These are phyloP conservation scores for Peronosclerospora sorghi DNA, from an alignment of 352 stramenopile genomes.

Conservation along the genomic window DNA sequence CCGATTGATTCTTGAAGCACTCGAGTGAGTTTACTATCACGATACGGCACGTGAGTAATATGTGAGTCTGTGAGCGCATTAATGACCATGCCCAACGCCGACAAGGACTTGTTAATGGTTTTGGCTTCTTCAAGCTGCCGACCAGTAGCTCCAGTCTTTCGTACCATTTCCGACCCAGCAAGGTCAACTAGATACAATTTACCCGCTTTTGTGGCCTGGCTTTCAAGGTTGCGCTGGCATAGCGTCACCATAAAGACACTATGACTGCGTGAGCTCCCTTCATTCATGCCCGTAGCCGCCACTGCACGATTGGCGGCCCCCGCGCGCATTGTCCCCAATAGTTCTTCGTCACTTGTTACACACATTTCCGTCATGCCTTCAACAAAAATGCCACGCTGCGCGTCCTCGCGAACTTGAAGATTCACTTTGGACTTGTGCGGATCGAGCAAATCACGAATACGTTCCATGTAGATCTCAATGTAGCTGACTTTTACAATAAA, in stretches of 20 bases:
- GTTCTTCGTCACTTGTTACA: conserved; percentile 85
- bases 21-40: conserved; percentile 87
- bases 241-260: conserved; percentile 89
- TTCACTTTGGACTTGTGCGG: conserved; percentile 87
- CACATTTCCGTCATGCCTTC: conserved; percentile 89
- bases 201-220: conserved; percentile 77
- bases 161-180: conserved; percentile 90
- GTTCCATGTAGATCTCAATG: conserved; percentile 96
- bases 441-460: conserved; percentile 88
- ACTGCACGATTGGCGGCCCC: conserved; percentile 78
- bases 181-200: conserved; percentile 92
- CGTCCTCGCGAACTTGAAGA: conserved; percentile 84
- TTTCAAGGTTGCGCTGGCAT: conserved; percentile 78
- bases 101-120: conserved; percentile 94
- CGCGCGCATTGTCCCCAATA: conserved; percentile 74
- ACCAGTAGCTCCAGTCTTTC: conserved; percentile 85
- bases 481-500: conserved; percentile 90
- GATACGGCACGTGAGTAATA: conserved; percentile 79
- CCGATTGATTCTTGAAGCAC: conserved; percentile 90
- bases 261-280: conserved; percentile 85
- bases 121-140: conserved; percentile 91
- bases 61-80: conserved; percentile 85
- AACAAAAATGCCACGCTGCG: conserved; percentile 86
- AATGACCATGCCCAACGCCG: conserved; percentile 90
- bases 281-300: conserved; percentile 90